Evolutionary conservation across 1,139 yeast species (phyloP).

Genomic region (Yamadazyma dushanensis): DNA sequence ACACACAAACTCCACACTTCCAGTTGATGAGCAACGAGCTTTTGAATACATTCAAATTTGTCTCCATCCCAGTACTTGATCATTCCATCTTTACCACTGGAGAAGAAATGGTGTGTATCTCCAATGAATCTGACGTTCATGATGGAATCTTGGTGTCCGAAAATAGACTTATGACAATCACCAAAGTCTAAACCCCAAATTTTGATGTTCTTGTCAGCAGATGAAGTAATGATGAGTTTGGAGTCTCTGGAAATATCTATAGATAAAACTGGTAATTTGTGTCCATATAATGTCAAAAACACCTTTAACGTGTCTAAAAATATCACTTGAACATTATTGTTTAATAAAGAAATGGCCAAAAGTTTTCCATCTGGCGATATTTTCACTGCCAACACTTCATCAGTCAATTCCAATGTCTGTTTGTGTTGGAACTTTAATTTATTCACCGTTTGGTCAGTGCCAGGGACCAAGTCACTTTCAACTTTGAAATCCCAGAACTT

Average conservation of each 20-base stretch:
- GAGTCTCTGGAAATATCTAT: slow-evolving; percentile 89
- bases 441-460: slow-evolving; percentile 55
- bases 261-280: slow-evolving; percentile 87
- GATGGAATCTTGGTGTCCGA: slow-evolving; percentile 95
- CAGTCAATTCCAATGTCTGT: slow-evolving; percentile 80
- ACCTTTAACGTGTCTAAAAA: slow-evolving; percentile 84
- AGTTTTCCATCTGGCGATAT: slow-evolving; percentile 80
- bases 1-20: slow-evolving; percentile 92
- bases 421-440: slow-evolving; percentile 66
- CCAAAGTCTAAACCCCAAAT: slow-evolving; percentile 99
- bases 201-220: slow-evolving; percentile 95
- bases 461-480: slow-evolving; percentile 66
- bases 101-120: slow-evolving; percentile 82
- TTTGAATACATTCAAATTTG: slow-evolving; percentile 91
- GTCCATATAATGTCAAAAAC: slow-evolving; percentile 89
- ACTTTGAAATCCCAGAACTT: slow-evolving; percentile 87
- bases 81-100: slow-evolving; percentile 85
- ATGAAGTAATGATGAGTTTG: slow-evolving; percentile 82
- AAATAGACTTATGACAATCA: slow-evolving; percentile 94
- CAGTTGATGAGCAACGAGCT: slow-evolving; percentile 81
- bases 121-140: slow-evolving; percentile 87
- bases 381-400: slow-evolving; percentile 78
- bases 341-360: slow-evolving; percentile 82
- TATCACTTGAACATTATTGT: slow-evolving; percentile 91
- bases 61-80: slow-evolving; percentile 98